Conservation (phyloP, 2,329 filamentous ascomycete species). For the Fusarium virguliforme region DNA sequence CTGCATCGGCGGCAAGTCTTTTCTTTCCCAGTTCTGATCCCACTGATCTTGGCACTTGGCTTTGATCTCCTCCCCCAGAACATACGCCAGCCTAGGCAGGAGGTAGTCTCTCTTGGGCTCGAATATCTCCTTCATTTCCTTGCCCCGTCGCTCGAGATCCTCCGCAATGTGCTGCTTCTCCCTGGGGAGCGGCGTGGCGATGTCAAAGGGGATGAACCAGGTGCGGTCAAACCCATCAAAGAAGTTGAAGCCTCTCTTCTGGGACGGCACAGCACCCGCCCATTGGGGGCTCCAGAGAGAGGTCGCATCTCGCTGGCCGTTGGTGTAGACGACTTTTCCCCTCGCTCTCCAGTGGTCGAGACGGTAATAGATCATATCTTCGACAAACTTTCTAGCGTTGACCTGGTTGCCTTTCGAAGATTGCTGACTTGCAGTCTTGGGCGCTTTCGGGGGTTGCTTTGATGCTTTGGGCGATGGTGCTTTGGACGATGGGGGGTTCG, state of each 20-base stretch:
- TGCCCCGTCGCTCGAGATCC: constrained; percentile 20
- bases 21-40: constrained; percentile 28
- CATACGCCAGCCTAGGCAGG: background rate
- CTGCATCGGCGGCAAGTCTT: constrained; percentile 14
- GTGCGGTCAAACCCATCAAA: constrained; percentile 48
- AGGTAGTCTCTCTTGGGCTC: background rate
- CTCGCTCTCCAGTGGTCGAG: constrained; percentile 44
- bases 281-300: constrained; percentile 43
- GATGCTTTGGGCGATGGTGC: constrained; percentile 1
- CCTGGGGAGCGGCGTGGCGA: constrained; percentile 27
- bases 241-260: constrained; percentile 29
- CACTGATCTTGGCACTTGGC: constrained; percentile 39
- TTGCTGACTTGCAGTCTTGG: constrained; percentile 17
- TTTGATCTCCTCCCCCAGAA: constrained; percentile 38
- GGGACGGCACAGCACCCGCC: constrained; percentile 9
- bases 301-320: constrained; percentile 40
- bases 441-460: constrained; percentile 3
- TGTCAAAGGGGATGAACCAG: constrained; percentile 46
- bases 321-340: constrained; percentile 39
- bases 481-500: background rate
- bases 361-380: constrained; percentile 38
- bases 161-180: constrained; percentile 26
- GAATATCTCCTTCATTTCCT: constrained; percentile 23
- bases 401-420: background rate
- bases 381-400: constrained; percentile 34